Conservation (phyloP, 2,329 filamentous ascomycete species). For the Ceratocystis diversiconidia region DNA sequence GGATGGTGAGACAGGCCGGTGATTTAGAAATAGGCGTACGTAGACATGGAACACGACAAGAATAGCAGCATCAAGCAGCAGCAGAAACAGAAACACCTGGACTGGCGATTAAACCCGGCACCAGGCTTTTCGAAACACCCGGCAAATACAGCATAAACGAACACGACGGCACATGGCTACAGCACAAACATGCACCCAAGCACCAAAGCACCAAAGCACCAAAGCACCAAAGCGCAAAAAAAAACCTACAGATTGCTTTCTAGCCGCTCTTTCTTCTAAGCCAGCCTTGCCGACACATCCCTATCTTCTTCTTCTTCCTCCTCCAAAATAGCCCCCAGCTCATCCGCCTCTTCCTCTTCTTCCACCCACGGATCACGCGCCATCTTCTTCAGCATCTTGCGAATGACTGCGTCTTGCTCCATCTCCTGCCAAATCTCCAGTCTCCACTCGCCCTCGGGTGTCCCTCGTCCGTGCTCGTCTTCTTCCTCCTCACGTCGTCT, state of each 20-base stretch:
- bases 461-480: constrained; percentile 11
- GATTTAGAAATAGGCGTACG: not conserved
- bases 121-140: not conserved
- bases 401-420: constrained; percentile 36
- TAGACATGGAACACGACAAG: not conserved
- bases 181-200: too few species aligned
- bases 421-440: constrained; percentile 45
- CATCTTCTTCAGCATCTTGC: constrained; percentile 30
- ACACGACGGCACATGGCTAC: not conserved
- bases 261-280: not conserved
- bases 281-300: not conserved
- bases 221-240: too few species aligned
- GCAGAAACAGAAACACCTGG: not conserved
- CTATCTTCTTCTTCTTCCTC: constrained; percentile 11
- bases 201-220: too few species aligned
- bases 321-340: constrained; percentile 8
- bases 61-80: not conserved
- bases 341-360: constrained; percentile 7
- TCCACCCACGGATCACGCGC: constrained; percentile 23
- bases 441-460: constrained; percentile 30
- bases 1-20: not conserved
- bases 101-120: not conserved
- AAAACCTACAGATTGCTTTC: too few species aligned
- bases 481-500: constrained; percentile 14
- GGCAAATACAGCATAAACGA: not conserved